Evolutionary conservation across 768 basidiomycete genomes (phyloP).

Genomic region (Boletus subcaerulescens): DNA sequence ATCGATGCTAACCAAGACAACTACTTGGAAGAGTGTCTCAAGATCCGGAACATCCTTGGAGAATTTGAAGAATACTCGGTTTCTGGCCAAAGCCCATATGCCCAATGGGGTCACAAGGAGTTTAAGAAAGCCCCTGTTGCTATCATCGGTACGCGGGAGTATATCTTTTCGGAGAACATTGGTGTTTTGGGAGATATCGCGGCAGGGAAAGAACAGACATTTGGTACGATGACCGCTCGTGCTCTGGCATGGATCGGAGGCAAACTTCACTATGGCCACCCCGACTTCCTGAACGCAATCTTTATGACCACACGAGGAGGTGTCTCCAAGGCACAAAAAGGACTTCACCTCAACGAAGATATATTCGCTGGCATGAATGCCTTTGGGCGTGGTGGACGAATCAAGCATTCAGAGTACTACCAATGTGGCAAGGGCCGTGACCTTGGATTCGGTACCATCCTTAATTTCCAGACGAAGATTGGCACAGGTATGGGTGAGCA

Average conservation of each 20-base stretch:
- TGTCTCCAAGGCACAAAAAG: slow-evolving; percentile 99
- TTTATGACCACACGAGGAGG: slow-evolving; percentile 99
- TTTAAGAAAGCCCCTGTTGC: slow-evolving; percentile 90
- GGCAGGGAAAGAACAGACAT: slow-evolving; percentile 99
- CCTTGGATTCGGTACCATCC: slow-evolving; percentile 97
- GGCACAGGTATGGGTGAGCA: slow-evolving; percentile 99
- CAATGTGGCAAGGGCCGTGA: slow-evolving; percentile 99
- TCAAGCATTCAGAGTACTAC: slow-evolving; percentile 99
- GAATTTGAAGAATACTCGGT: slow-evolving; percentile 95
- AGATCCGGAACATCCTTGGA: slow-evolving; percentile 95
- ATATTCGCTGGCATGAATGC: slow-evolving; percentile 99
- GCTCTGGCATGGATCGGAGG: slow-evolving; percentile 96
- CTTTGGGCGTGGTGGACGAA: slow-evolving; percentile 94
- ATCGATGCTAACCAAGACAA: slow-evolving; percentile 99
- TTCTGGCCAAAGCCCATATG: slow-evolving; percentile 92
- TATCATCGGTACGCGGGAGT: slow-evolving; percentile 97
- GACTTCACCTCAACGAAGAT: slow-evolving; percentile 97
- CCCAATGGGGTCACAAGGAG: slow-evolving; percentile 93
- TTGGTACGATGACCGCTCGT: slow-evolving; percentile 97
- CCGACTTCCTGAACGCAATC: slow-evolving; percentile 96
- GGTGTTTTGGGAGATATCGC: slow-evolving; percentile 99
- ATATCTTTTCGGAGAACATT: slow-evolving; percentile 99
- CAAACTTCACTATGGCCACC: slow-evolving; percentile 98
- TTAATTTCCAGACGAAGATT: slow-evolving; percentile 99
- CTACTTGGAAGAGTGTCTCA: slow-evolving; percentile 97